phyloP scores from a whole-genome alignment of 108 stramenopile species.

The Skeletonema tropicum region DNA sequence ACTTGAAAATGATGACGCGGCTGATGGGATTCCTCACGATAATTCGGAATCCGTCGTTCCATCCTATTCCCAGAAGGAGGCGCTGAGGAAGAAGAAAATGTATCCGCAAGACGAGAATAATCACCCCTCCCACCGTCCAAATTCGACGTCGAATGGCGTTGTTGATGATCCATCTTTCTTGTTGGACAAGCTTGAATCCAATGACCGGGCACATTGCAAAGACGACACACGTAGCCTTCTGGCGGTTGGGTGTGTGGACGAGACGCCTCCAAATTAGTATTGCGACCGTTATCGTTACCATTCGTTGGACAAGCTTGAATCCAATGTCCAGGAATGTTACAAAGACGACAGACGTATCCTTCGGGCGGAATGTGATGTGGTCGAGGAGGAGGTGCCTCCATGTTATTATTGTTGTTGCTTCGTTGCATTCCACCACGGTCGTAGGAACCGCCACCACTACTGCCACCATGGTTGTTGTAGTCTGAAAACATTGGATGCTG shows the following conservation, averaged over 20 bases:
- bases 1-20: neutral
- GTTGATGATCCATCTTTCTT: neutral
- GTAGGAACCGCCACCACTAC: too few species aligned
- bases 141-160: neutral
- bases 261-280: neutral
- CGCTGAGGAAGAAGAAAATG: neutral
- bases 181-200: conserved; percentile 6
- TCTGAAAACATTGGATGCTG: too few species aligned
- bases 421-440: too few species aligned
- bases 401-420: neutral
- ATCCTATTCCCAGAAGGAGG: neutral
- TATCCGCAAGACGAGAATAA: neutral
- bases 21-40: neutral
- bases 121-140: neutral
- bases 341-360: conserved; percentile 61
- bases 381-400: neutral
- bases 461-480: too few species aligned
- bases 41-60: neutral
- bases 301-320: conserved; percentile 13
- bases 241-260: neutral
- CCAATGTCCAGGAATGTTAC: conserved; percentile 81
- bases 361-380: conserved; percentile 15
- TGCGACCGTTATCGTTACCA: neutral
- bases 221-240: neutral
- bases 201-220: neutral